Conservation (phyloP, 2,329 filamentous ascomycete species). For the Clonostachys sp. region DNA sequence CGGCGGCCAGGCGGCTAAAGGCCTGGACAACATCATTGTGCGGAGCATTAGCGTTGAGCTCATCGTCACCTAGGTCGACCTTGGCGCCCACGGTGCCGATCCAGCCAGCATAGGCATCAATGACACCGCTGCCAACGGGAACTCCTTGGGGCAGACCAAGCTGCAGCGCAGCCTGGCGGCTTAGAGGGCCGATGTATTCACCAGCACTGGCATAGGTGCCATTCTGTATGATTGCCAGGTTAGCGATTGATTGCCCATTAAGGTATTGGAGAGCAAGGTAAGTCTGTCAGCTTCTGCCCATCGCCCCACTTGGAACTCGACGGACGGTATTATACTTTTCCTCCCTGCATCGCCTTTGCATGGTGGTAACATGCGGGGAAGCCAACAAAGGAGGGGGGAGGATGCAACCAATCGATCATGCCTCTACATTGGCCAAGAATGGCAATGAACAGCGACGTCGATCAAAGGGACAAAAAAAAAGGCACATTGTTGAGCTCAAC, state of each 20-base stretch:
- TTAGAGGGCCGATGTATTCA: constrained; percentile 81
- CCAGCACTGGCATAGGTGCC: constrained; percentile 88
- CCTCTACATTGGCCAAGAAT: too few species aligned
- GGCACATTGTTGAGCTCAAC: neutral
- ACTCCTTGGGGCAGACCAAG: constrained; percentile 84
- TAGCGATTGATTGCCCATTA: too few species aligned
- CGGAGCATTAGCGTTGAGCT: constrained; percentile 61
- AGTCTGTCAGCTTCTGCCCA: too few species aligned
- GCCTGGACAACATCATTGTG: constrained; percentile 89
- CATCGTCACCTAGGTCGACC: constrained; percentile 65
- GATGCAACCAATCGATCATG: too few species aligned
- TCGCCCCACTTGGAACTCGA: too few species aligned
- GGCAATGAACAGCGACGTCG: too few species aligned
- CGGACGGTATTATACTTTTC: too few species aligned
- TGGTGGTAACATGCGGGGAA: neutral
- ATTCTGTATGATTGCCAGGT: constrained; percentile 53
- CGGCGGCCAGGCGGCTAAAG: constrained; percentile 86
- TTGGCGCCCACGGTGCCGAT: constrained; percentile 98
- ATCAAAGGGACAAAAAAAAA: neutral
- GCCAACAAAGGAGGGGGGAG: too few species aligned
- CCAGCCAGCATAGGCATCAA: constrained; percentile 98
- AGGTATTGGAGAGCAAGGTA: too few species aligned
- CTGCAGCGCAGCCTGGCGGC: constrained; percentile 75
- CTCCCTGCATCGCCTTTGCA: too few species aligned
- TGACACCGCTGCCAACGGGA: constrained; percentile 91